Evolutionary conservation across 495 filamentous ascomycete species (phyloP), one percentile per base, ranked within the genome.

Genomic region (Oidiodendron maius): DNA sequence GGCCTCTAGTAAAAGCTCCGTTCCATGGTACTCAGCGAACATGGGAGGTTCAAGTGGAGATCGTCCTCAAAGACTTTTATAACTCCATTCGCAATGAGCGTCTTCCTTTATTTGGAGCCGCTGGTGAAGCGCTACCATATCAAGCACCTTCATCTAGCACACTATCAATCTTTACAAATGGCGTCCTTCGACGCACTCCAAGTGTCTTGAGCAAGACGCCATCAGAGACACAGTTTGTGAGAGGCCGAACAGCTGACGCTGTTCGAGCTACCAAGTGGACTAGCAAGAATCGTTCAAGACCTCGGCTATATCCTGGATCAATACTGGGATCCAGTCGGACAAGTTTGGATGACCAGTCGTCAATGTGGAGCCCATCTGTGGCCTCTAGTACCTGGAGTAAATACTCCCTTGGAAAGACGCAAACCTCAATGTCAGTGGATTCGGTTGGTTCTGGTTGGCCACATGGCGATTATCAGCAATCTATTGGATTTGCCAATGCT

Each of bases 401-500:
- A 60, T 87, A 93, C 51, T 95, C 89, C 2, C 71, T 94, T 48
- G 87, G 90, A 35, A 89, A 91, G 58, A 91, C 87, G 3, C 82
- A 91, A 46, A 91, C 91, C 4, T 87, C 89, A 2, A 86, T 90
- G 69, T 96, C 91, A 11, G 85, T 94, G 53, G 88, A 93, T 64
- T 94, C 89, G 0, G 78, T 95, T 54, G 80, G 82, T 15, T 91
- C 86, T 1, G 74, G 78, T n/a, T 87, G 81, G 64, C 83, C 82
- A 2, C 81, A 81, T 22, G 82, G 82, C 20, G 93, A 94, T 57
- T 96, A 91, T 59, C 89, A 95, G 58, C 90, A 95, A 60, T 94
- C 90, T 0, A 95, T 99, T 58, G 93, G 93, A 0, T 99, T 99
- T 61, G 93, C 94, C 32, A 97, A 95, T 66, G 93, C 93, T 13